Evolutionary conservation across 176 grass and related monocot genomes (phyloP), one percentile per base, ranked within the genome.

Genomic region (Guadua angustifolia): DNA sequence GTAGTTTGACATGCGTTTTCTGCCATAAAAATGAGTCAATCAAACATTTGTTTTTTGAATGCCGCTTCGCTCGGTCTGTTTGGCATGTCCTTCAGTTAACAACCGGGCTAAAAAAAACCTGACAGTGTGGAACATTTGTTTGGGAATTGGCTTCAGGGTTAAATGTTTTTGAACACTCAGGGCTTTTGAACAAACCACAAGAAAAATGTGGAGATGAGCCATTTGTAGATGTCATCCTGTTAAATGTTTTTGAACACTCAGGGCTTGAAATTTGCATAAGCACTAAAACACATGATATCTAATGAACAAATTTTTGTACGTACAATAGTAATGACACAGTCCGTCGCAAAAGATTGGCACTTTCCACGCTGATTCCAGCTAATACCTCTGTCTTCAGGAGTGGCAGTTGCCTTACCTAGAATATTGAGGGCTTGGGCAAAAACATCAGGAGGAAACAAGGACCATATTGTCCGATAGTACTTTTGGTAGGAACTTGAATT

Each of bases 181-280:
- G n/a, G n/a, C n/a, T n/a, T n/a, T 92, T 83, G 86, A 46, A 92
- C 45, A 77, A 98, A 94, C 96, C 93, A 98, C 59, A 98, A 64
- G 82, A 95, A 89, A 90, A 95, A 98, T 79, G 96, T 98, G 43
- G 95, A 93, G 57, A 95, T 80, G 64, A 98, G 91, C 96, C 96
- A 98, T 79, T 83, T 90, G 78, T 92, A 95, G 53, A 95, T 98
- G 53, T 86, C 92, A 8, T 98, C 89, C 93, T 98, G 85, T 87
- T 18, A 84, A 75, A 86, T 53, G 51, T 86, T 83, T 29, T 21
- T 46, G 62, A 72, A 74, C 14, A 78, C 19, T 92, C 40, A 91
- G 56, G 89, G 56, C n/a, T 74, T 69, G 36, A 88, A 75, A 78
- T 55, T 11, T 22, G 36, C 36, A 47, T 44, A 62, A 55, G 51